Conservation (phyloP, 768 basidiomycete species). For the Boletus tomentosulus region DNA sequence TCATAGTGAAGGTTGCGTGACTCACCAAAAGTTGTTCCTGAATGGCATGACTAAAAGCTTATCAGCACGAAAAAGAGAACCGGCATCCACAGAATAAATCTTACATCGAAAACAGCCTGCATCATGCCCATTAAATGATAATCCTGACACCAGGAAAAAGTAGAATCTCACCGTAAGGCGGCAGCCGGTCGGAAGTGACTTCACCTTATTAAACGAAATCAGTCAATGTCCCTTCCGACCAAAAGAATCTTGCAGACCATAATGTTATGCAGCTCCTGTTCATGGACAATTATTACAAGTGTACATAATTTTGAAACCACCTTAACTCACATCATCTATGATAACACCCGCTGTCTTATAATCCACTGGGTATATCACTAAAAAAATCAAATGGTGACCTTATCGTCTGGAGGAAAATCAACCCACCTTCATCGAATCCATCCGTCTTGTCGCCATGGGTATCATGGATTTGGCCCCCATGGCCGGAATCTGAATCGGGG, state of each 20-base stretch:
- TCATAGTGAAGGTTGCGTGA: not conserved
- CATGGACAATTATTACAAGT: not conserved
- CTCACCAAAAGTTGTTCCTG: constrained; percentile 44
- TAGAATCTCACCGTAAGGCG: constrained; percentile 47
- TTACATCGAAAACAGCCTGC: constrained; percentile 47
- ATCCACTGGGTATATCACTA: constrained; percentile 88
- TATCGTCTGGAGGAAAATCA: not conserved
- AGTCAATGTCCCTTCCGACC: not conserved
- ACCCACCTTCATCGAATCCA: constrained; percentile 71
- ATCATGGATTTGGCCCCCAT: constrained; percentile 90
- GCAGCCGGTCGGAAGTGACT: constrained; percentile 60
- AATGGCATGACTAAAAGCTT: constrained; percentile 41
- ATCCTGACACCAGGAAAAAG: not conserved
- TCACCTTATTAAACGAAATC: constrained; percentile 31
- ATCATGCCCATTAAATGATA: not conserved
- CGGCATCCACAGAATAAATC: constrained; percentile 10
- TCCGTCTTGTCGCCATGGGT: constrained; percentile 72
- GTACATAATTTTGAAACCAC: not conserved
- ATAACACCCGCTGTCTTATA: constrained; percentile 74
- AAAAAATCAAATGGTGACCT: not conserved
- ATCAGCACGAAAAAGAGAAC: not conserved
- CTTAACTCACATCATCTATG: constrained; percentile 61
- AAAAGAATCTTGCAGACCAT: constrained; percentile 28
- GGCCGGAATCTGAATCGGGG: constrained; percentile 70
- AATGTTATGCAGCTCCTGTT: constrained; percentile 39